Conservation (phyloP, 1,284 basidiomycete species). For the Megacollybia platyphylla region DNA sequence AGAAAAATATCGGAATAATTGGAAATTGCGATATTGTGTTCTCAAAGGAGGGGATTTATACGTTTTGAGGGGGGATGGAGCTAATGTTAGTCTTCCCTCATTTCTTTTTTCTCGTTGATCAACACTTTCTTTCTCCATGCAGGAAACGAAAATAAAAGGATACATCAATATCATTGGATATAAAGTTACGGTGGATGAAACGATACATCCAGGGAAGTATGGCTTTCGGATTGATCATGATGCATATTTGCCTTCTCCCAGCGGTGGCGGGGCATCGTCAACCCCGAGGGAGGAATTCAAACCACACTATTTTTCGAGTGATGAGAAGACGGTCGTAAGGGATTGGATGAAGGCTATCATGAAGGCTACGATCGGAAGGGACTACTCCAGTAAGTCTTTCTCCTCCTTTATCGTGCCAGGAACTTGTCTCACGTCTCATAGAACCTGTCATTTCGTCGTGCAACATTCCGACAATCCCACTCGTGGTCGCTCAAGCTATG, state of each 20-base stretch:
- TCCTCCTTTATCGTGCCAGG: not conserved
- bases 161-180: constrained; percentile 90
- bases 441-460: constrained; percentile 93
- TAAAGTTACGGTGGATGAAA: constrained; percentile 89
- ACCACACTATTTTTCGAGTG: constrained; percentile 84
- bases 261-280: too few species aligned
- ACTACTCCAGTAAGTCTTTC: constrained; percentile 65
- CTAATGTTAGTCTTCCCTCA: constrained; percentile 36
- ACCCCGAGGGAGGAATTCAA: constrained; percentile 20
- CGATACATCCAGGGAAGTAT: constrained; percentile 84
- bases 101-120: constrained; percentile 1
- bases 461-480: constrained; percentile 93
- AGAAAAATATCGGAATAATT: constrained; percentile 76
- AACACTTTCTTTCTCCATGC: constrained; percentile 4
- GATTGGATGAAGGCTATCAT: constrained; percentile 99
- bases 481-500: constrained; percentile 92
- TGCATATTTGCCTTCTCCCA: constrained; percentile 25
- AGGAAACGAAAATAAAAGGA: constrained; percentile 93
- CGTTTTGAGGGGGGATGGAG: constrained; percentile 61
- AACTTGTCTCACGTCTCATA: constrained; percentile 16
- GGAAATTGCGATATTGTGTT: constrained; percentile 92
- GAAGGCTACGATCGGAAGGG: constrained; percentile 94
- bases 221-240: constrained; percentile 94
- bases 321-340: constrained; percentile 74
- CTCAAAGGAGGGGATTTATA: constrained; percentile 89